Evolutionary conservation across 768 basidiomycete species (phyloP).

Genomic region (Rickenella mellea): DNA sequence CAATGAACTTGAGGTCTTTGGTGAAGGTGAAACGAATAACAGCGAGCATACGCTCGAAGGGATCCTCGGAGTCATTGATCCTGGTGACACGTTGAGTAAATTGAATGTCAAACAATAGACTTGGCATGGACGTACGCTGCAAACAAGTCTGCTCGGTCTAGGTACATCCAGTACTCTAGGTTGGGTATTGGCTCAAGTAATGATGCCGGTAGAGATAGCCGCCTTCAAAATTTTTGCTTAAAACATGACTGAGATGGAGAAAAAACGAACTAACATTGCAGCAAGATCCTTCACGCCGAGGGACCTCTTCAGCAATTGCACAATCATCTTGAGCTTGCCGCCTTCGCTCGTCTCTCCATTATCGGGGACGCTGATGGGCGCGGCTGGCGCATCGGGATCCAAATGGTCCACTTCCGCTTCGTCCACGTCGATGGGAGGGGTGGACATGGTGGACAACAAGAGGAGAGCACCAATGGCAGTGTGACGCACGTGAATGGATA

Average conservation of each 20-base stretch:
- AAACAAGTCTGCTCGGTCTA: constrained; percentile 86
- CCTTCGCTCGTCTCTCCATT: constrained; percentile 70
- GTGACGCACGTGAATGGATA: no score
- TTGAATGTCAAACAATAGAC: background rate
- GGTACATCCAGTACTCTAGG: constrained; percentile 92
- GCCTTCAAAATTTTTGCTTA: constrained; percentile 37
- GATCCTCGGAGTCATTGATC: constrained; percentile 85
- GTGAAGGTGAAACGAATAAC: constrained; percentile 82
- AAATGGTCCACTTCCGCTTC: background rate
- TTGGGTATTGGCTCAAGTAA: constrained; percentile 91
- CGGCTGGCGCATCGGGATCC: constrained; percentile 36
- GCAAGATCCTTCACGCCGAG: constrained; percentile 94
- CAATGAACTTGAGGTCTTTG: constrained; percentile 90
- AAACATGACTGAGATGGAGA: background rate
- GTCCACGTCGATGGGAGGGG: constrained; percentile 1
- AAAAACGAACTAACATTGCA: constrained; percentile 69
- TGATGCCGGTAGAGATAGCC: constrained; percentile 86
- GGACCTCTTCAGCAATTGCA: constrained; percentile 84
- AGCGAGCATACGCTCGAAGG: constrained; percentile 93
- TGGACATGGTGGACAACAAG: no score
- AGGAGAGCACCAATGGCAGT: no score
- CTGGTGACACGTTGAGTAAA: constrained; percentile 31
- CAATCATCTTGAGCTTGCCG: constrained; percentile 88
- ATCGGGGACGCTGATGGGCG: constrained; percentile 62
- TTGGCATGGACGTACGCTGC: constrained; percentile 56